phyloP scores from a whole-genome alignment of 495 filamentous ascomycete genomes.

The Pyrenopolyporus hunteri region DNA sequence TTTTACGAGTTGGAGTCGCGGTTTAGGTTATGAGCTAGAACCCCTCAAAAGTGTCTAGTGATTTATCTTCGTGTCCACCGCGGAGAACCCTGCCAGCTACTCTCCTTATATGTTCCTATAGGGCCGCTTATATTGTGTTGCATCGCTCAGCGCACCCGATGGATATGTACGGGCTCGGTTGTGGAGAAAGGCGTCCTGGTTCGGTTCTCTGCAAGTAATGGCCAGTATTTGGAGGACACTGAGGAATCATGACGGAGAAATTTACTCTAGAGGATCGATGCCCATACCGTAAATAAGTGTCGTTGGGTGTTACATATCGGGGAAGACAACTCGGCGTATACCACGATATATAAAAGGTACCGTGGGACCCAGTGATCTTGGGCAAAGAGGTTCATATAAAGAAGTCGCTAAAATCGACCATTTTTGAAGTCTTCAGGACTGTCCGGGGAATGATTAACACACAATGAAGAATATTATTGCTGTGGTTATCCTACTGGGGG shows the following conservation, averaged over 20 bases:
- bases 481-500: slow-evolving; percentile 12
- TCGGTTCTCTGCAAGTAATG: slow-evolving; percentile 28
- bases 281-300: neutral
- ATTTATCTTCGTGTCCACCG: neutral
- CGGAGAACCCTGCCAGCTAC: neutral
- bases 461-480: slow-evolving; percentile 18
- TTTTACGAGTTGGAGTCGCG: too few species aligned
- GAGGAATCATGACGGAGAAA: slow-evolving; percentile 10
- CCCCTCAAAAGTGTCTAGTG: too few species aligned
- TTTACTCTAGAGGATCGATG: slow-evolving; percentile 1
- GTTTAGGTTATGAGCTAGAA: too few species aligned
- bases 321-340: slow-evolving; percentile 4
- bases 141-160: neutral
- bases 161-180: neutral
- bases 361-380: neutral
- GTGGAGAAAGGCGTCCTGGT: slow-evolving; percentile 10
- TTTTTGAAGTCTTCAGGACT: neutral
- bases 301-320: slow-evolving; percentile 1
- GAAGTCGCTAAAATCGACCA: neutral
- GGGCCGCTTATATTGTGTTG: slow-evolving; percentile 27
- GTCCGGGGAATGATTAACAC: neutral
- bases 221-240: slow-evolving; percentile 11
- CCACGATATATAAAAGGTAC: slow-evolving; percentile 10
- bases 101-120: slow-evolving; percentile 4
- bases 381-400: neutral